Evolutionary conservation across 441 rosid species (phyloP), one percentile per base, ranked within the genome.

Genomic region (Pelargonium cotyledonis): DNA sequence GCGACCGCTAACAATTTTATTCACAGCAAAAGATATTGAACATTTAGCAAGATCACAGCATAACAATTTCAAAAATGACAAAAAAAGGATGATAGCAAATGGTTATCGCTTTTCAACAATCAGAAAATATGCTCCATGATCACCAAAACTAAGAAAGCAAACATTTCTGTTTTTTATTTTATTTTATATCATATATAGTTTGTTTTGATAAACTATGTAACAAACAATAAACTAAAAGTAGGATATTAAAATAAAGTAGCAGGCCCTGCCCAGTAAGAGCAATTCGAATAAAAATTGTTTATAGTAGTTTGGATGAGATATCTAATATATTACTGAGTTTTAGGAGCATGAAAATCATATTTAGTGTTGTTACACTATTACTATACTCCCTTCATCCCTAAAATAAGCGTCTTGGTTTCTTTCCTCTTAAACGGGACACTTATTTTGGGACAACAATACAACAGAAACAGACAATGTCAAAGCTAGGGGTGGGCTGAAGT

Each of bases 1-100:
- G 96, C 99, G 72, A 91, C 86, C 47, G 84, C 96, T 89, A 67
- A 72, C 58, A 77, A 65, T 62, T 71, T 76, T 69, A 47, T 68
- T 78, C 12, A 47, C 71, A 71, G 29, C 6, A 15, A 21, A 61
- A 49, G 69, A 38, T 40, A 38, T 15, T 23, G 68, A 65, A 38
- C 23, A 18, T 26, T 26, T 15, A 23, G 68, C 70, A 67, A 79
- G 47, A 70, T 19, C 46, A 35, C 57, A 70, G 65, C 65, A 58
- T 14, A 68, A 65, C 11, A 60, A 63, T 23, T 65, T 65, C 12
- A 4, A 66, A 14, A 10, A 9, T 46, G n/a, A 46, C n/a, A 4
- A 46, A 12, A 53, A 18, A 53, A 47, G 2, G 14, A n/a, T 15
- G 58, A 53, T 15, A 14, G 6, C 18, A 53, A 6, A 51, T n/a